Percentiles rank a stretch among this genome's conserved stretches.
Evolutionary conservation across 1,284 basidiomycete species (phyloP).

Genomic region (Rhodotorula sp.): DNA sequence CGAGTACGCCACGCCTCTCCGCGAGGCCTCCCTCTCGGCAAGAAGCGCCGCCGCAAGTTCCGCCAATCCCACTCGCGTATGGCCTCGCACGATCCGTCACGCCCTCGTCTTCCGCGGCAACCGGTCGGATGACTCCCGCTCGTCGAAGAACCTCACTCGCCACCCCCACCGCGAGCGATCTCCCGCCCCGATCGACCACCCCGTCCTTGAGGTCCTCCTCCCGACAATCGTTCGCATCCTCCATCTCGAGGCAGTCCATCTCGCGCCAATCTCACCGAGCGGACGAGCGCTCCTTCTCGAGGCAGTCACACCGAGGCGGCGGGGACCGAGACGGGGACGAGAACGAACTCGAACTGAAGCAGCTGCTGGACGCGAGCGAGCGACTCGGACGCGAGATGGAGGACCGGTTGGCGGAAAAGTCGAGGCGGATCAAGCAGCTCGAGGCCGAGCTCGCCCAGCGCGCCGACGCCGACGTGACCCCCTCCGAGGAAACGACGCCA

Average conservation of each 20-base stretch:
- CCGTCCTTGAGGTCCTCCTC: slow-evolving; percentile 23
- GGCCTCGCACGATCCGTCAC: slow-evolving; percentile 26
- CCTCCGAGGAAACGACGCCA: slow-evolving; percentile 9
- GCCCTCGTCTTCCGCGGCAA: slow-evolving; percentile 1
- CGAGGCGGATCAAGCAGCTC: slow-evolving; percentile 8
- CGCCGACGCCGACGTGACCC: slow-evolving; percentile 5
- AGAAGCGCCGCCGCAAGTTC: slow-evolving; percentile 20
- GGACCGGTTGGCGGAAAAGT: slow-evolving; percentile 26
- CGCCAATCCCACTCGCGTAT: slow-evolving; percentile 35
- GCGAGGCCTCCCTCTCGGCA: slow-evolving; percentile 24
- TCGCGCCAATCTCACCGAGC: slow-evolving; percentile 31
- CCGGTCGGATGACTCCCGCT: background rate
- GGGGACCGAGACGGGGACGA: slow-evolving; percentile 56
- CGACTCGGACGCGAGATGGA: slow-evolving; percentile 49
- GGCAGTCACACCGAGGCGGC: slow-evolving; percentile 24
- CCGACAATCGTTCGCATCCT: slow-evolving; percentile 35
- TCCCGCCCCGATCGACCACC: slow-evolving; percentile 17
- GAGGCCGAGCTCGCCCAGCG: slow-evolving; percentile 5
- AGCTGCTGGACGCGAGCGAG: slow-evolving; percentile 48
- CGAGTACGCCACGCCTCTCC: slow-evolving; percentile 10
- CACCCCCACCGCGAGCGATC: slow-evolving; percentile 1
- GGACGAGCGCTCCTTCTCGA: slow-evolving; percentile 8
- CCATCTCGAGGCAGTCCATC: slow-evolving; percentile 20
- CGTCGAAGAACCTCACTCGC: slow-evolving; percentile 16
- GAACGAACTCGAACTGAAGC: slow-evolving; percentile 40